Evolutionary conservation across 139 green algal genomes (phyloP).

Genomic region (Chlorella vulgaris): DNA sequence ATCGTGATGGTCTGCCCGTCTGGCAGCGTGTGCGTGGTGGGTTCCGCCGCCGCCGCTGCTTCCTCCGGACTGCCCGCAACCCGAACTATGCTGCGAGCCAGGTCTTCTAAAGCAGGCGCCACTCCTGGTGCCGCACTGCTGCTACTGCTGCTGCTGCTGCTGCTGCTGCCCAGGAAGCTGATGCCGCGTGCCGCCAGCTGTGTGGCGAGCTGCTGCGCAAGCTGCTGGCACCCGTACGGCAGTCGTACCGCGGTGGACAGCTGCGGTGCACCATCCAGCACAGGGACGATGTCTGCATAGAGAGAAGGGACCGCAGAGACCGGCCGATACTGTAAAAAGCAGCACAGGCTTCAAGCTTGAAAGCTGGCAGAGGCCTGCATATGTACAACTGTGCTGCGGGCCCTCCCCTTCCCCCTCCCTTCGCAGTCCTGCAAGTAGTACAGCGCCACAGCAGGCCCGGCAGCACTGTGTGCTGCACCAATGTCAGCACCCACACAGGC

Average conservation of each 20-base stretch:
- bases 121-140: background rate
- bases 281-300: slow-evolving; percentile 71
- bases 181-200: slow-evolving; percentile 30
- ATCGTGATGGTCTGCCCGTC: slow-evolving; percentile 63
- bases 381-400: no score
- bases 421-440: no score
- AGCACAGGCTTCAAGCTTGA: no score
- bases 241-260: slow-evolving; percentile 52
- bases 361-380: no score
- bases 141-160: background rate
- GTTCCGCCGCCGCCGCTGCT: background rate
- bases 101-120: background rate
- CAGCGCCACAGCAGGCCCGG: no score
- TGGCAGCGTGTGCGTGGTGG: slow-evolving; percentile 53
- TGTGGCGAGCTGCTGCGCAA: slow-evolving; percentile 55
- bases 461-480: no score
- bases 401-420: no score
- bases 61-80: slow-evolving; percentile 20
- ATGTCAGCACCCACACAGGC: no score
- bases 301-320: background rate
- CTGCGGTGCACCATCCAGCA: slow-evolving; percentile 79
- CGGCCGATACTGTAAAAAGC: background rate
- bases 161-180: background rate
- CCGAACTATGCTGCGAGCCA: slow-evolving; percentile 18
- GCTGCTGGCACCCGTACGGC: slow-evolving; percentile 60